Conservation (phyloP, 345 rosid genomes). For the Dovyalis caffra region DNA sequence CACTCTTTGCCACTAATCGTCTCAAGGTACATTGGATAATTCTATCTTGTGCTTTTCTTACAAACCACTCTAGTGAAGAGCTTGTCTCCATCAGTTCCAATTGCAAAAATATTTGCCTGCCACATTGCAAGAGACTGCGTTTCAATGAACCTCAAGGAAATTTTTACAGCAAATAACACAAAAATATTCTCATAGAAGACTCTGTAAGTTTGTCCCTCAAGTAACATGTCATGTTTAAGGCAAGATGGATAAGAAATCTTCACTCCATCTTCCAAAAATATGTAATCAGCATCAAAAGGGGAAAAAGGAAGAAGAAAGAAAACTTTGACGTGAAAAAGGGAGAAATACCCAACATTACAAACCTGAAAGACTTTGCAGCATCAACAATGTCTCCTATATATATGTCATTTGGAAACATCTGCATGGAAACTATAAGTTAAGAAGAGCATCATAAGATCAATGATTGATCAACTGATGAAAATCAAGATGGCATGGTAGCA, state of each 20-base stretch:
- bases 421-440: conserved; percentile 18
- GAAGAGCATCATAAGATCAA: background rate
- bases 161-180: background rate
- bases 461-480: background rate
- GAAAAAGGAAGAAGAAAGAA: background rate
- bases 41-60: conserved; percentile 65
- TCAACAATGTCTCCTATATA: conserved; percentile 66
- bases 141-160: conserved; percentile 7
- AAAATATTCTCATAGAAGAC: background rate
- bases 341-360: conserved; percentile 11
- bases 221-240: background rate
- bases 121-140: conserved; percentile 18
- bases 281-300: background rate
- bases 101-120: conserved; percentile 53
- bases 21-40: conserved; percentile 61
- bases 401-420: conserved; percentile 85
- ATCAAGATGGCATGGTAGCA: background rate
- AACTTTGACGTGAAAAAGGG: background rate
- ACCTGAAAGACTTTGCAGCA: conserved; percentile 79
- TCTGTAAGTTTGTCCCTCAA: background rate
- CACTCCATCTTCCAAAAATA: background rate
- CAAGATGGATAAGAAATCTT: background rate
- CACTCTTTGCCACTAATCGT: conserved; percentile 46
- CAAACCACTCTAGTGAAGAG: conserved; percentile 66
- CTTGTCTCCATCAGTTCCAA: conserved; percentile 39